These are phyloP conservation scores for Chondrus crispus DNA, from an alignment of 23 red algal species.

Conservation along the genomic window DNA sequence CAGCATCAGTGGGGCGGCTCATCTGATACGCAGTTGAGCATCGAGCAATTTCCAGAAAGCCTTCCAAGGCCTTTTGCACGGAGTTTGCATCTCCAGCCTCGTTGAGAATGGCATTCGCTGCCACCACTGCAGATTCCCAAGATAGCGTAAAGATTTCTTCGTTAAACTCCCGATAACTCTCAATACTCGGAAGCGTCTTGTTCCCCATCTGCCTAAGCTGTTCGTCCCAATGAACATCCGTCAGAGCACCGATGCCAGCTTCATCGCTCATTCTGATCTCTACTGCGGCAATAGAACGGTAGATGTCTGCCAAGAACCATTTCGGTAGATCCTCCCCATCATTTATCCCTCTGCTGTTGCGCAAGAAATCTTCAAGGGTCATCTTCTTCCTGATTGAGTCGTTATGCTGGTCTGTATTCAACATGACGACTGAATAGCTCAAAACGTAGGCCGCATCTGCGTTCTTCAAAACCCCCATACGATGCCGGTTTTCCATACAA, in stretches of 20 bases:
- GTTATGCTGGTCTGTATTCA: conserved; percentile 98
- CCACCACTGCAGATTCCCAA: conserved; percentile 64
- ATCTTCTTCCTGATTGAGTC: conserved; percentile 86
- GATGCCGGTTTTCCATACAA: background rate
- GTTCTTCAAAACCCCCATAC: conserved; percentile 48
- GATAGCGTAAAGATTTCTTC: conserved; percentile 65
- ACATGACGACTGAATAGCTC: conserved; percentile 91
- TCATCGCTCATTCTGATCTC: conserved; percentile 97
- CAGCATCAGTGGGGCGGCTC: conserved; percentile 65
- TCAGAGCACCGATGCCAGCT: conserved; percentile 76
- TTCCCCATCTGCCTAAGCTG: conserved; percentile 37
- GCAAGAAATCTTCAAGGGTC: conserved; percentile 92
- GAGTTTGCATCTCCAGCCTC: conserved; percentile 61
- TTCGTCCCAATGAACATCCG: conserved; percentile 87
- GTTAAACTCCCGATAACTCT: conserved; percentile 49
- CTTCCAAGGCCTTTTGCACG: conserved; percentile 79
- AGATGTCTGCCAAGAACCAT: conserved; percentile 82
- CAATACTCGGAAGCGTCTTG: conserved; percentile 29
- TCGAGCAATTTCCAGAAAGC: conserved; percentile 60
- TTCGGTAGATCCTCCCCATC: conserved; percentile 79
- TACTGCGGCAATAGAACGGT: conserved; percentile 65
- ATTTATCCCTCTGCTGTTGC: conserved; percentile 95
- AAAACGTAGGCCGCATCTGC: conserved; percentile 89
- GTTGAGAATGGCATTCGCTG: conserved; percentile 59
- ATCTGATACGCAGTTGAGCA: conserved; percentile 54